A percentile compares a stretch with the other conserved stretches of the same genome.
Conservation (phyloP, 257 asterid species). For the Ocimum tenuiflorum region DNA sequence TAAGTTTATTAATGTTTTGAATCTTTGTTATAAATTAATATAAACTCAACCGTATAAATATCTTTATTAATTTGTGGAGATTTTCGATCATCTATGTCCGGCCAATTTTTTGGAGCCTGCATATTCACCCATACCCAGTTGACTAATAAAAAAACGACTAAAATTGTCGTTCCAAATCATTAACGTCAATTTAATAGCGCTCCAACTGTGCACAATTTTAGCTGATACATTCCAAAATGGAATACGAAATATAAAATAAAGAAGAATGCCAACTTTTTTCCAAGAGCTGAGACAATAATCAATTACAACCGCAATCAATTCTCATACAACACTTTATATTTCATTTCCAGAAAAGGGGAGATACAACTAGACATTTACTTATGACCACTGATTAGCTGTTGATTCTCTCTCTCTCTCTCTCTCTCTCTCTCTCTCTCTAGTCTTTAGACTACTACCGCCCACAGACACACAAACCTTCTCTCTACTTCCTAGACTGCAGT, state of each 20-base stretch:
- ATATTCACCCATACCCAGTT: neutral
- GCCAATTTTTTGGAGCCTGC: neutral
- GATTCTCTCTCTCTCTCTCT: neutral
- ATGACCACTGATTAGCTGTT: slow-evolving; percentile 15
- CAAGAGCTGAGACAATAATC: neutral
- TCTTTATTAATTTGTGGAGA: too few species aligned
- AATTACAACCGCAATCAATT: neutral
- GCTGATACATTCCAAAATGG: neutral
- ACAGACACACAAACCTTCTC: neutral
- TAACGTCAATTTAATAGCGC: neutral
- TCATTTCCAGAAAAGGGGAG: too few species aligned
- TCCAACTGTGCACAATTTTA: neutral
- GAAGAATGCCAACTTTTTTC: neutral
- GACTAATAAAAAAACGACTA: neutral
- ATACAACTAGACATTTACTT: neutral
- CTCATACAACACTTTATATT: neutral
- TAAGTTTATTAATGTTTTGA: too few species aligned
- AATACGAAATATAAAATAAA: neutral
- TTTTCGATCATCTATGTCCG: too few species aligned
- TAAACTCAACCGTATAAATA: neutral
- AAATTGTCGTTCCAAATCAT: too few species aligned
- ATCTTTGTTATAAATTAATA: too few species aligned
- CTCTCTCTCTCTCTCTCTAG: neutral
- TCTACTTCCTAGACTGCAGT: neutral
- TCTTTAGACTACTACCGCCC: neutral